phyloP scores from a whole-genome alignment of 2,329 filamentous ascomycete species.

The Penicillium janthinellum region DNA sequence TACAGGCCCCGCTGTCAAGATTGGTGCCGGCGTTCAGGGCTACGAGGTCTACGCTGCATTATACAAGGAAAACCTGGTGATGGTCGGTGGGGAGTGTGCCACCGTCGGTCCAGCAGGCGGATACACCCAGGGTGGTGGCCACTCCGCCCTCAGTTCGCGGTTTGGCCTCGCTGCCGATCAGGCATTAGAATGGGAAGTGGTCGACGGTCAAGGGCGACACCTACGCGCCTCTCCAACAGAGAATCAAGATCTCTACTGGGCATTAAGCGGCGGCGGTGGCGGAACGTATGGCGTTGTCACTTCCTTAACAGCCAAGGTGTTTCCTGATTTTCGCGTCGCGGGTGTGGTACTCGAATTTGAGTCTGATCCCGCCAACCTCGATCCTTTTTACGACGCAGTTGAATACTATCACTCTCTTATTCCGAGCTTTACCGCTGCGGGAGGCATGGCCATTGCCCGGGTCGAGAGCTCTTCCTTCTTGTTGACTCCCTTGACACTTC shows the following conservation, averaged over 20 bases:
- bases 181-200: neutral
- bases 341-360: too few species aligned
- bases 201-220: neutral
- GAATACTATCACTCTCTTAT: too few species aligned
- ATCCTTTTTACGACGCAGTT: too few species aligned
- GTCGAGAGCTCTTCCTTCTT: too few species aligned
- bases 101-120: neutral
- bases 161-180: neutral
- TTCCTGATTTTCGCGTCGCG: too few species aligned
- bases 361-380: too few species aligned
- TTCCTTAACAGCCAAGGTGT: neutral
- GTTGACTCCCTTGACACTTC: too few species aligned
- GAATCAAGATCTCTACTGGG: neutral
- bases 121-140: neutral
- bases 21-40: neutral
- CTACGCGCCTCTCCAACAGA: neutral
- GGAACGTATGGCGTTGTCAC: neutral
- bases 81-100: neutral
- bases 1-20: neutral
- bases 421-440: too few species aligned
- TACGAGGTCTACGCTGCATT: neutral
- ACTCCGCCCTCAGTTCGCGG: neutral
- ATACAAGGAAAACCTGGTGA: neutral
- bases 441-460: too few species aligned
- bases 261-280: neutral